Percentiles rank a stretch among this genome's conserved stretches.
These are phyloP conservation scores for Dictyostelium intermedium DNA, from an alignment of 78 protist species.

Conservation along the genomic window DNA sequence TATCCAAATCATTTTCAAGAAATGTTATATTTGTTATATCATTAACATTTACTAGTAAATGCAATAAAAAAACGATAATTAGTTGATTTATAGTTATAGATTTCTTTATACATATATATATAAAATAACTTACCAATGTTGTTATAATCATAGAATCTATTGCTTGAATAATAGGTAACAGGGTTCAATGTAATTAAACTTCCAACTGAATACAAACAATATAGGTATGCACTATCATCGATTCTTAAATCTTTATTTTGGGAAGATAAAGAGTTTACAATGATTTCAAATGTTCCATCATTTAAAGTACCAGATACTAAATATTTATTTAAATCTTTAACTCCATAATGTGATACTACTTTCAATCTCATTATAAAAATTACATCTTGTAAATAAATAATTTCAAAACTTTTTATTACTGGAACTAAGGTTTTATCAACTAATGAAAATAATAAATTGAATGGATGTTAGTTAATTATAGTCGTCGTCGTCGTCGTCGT, in stretches of 20 bases:
- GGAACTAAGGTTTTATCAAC: neutral
- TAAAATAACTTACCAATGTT: neutral
- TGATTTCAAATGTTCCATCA: neutral
- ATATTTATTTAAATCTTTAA: neutral
- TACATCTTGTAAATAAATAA: neutral
- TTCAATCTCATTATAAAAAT: neutral
- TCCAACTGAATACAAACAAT: neutral
- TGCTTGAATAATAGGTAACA: neutral
- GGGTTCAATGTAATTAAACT: neutral
- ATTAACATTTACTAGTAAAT: neutral
- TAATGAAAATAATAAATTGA: too few relatives aligned
- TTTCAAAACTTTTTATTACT: neutral
- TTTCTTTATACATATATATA: neutral
- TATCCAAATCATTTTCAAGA: neutral
- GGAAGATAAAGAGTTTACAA: neutral
- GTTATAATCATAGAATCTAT: neutral
- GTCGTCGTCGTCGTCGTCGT: too few relatives aligned
- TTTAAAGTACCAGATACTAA: neutral
- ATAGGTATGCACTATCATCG: neutral
- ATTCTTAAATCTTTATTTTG: neutral
- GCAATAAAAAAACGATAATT: too few relatives aligned
- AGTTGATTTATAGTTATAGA: neutral
- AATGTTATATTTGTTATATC: neutral
- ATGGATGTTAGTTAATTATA: too few relatives aligned
- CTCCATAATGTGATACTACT: neutral